Conservation (phyloP, 352 stramenopile species). For the Pythium rhizo-oryzae region DNA sequence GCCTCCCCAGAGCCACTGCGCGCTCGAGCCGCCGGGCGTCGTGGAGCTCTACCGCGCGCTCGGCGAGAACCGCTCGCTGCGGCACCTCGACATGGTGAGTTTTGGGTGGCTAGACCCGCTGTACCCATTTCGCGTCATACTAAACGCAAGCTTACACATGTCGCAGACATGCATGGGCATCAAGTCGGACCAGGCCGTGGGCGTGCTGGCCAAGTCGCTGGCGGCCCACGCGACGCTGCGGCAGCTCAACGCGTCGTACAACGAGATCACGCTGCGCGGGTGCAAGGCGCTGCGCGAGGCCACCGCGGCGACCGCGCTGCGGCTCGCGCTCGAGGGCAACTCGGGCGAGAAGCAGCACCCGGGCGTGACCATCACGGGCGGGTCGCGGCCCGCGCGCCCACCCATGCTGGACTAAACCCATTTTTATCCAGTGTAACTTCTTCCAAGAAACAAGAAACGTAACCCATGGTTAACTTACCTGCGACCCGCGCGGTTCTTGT, state of each 20-base stretch:
- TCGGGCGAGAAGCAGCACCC: conserved; percentile 42
- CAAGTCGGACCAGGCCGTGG: conserved; percentile 63
- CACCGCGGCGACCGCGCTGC: conserved; percentile 21
- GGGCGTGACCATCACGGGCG: conserved; percentile 40
- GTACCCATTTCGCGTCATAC: not conserved
- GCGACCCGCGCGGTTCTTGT: not conserved
- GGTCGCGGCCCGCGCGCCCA: conserved; percentile 16
- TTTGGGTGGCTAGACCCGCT: not conserved
- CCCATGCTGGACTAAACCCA: not conserved
- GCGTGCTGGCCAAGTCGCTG: conserved; percentile 49
- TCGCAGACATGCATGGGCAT: conserved; percentile 58
- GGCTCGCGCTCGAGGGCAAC: conserved; percentile 48
- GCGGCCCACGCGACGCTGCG: conserved; percentile 44
- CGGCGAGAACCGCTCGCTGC: conserved; percentile 48
- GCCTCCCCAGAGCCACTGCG: conserved; percentile 67
- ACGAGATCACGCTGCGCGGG: conserved; percentile 74
- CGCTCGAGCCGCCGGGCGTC: conserved; percentile 55
- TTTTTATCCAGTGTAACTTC: not conserved
- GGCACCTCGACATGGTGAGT: conserved; percentile 62
- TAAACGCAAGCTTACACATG: not conserved
- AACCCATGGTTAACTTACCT: conserved; percentile 11
- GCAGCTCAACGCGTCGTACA: conserved; percentile 71
- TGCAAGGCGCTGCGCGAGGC: conserved; percentile 74
- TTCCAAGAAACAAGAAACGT: not conserved
- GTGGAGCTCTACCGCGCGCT: conserved; percentile 65